These are phyloP conservation scores for Eutreptiella sp. DNA, from an alignment of 208 protist genomes.

Conservation along the genomic window DNA sequence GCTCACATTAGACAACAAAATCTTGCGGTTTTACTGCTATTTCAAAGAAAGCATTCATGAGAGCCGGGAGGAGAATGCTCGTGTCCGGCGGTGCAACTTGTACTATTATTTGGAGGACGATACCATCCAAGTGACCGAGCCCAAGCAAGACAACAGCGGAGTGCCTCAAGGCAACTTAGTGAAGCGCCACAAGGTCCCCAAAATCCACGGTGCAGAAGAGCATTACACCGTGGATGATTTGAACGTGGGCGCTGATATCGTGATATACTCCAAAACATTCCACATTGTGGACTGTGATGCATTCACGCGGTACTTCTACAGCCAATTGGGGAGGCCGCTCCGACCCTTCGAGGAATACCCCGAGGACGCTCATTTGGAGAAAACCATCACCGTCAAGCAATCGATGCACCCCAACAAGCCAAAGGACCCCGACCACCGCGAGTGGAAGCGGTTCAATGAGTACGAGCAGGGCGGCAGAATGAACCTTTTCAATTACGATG, in stretches of 20 bases:
- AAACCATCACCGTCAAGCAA: constrained; percentile 54
- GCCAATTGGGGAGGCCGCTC: constrained; percentile 62
- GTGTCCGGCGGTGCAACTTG: constrained; percentile 82
- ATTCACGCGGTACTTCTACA: constrained; percentile 83
- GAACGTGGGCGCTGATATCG: constrained; percentile 63
- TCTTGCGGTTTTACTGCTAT: constrained; percentile 89
- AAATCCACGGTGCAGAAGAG: constrained; percentile 54
- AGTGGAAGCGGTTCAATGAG: constrained; percentile 71
- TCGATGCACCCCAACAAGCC: constrained; percentile 28
- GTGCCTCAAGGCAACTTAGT: constrained; percentile 78
- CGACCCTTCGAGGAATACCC: constrained; percentile 61
- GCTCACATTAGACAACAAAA: constrained; percentile 82
- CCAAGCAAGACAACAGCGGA: constrained; percentile 78
- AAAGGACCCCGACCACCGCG: constrained; percentile 21
- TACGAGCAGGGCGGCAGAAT: constrained; percentile 60
- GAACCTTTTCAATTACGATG: constrained; percentile 62
- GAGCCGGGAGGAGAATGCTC: constrained; percentile 63
- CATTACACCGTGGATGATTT: constrained; percentile 80
- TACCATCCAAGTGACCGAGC: constrained; percentile 83
- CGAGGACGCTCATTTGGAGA: constrained; percentile 59
- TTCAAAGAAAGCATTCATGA: constrained; percentile 86
- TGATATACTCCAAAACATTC: constrained; percentile 75
- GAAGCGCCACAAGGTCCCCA: constrained; percentile 70
- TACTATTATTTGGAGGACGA: constrained; percentile 87
- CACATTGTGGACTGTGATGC: constrained; percentile 83